These are phyloP conservation scores for Phaeodactylum tricornutum DNA, from an alignment of 108 stramenopile genomes.

Conservation along the genomic window DNA sequence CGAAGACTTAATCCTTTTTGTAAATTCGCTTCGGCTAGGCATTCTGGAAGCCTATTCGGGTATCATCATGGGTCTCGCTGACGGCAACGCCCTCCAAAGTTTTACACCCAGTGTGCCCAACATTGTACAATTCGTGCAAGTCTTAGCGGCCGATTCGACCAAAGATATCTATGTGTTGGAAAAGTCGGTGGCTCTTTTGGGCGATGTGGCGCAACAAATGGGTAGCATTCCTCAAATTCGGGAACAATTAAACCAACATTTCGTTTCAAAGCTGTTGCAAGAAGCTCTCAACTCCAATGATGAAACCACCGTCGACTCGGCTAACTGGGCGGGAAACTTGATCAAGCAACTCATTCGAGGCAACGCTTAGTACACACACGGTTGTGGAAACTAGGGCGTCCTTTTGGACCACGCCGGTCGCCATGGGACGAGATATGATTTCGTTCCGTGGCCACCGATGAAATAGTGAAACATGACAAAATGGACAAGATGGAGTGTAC, in stretches of 20 bases:
- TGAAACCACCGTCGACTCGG: slow-evolving; percentile 35
- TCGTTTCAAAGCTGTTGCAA: slow-evolving; percentile 40
- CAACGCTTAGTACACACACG: too few relatives aligned
- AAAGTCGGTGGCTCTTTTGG: slow-evolving; percentile 72
- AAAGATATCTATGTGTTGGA: slow-evolving; percentile 66
- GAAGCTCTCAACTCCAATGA: slow-evolving; percentile 52
- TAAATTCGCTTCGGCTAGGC: slow-evolving; percentile 81
- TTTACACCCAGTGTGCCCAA: slow-evolving; percentile 49
- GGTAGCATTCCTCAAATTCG: slow-evolving; percentile 34
- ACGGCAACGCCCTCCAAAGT: slow-evolving; percentile 46
- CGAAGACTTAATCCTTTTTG: slow-evolving; percentile 92
- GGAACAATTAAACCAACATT: slow-evolving; percentile 49
- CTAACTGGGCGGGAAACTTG: slow-evolving; percentile 61
- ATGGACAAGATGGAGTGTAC: too few relatives aligned
- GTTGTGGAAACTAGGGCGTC: too few relatives aligned
- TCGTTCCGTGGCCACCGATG: too few relatives aligned
- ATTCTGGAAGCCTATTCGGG: slow-evolving; percentile 96
- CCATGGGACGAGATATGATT: too few relatives aligned
- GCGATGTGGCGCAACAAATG: slow-evolving; percentile 65
- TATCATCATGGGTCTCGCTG: slow-evolving; percentile 84
- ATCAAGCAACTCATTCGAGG: too few relatives aligned
- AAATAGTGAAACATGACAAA: too few relatives aligned
- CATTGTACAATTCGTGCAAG: slow-evolving; percentile 55
- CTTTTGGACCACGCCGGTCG: too few relatives aligned
- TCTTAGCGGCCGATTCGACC: slow-evolving; percentile 48